Conservation (phyloP, 2,329 filamentous ascomycete species). For the Zymoseptoria ardabiliae region DNA sequence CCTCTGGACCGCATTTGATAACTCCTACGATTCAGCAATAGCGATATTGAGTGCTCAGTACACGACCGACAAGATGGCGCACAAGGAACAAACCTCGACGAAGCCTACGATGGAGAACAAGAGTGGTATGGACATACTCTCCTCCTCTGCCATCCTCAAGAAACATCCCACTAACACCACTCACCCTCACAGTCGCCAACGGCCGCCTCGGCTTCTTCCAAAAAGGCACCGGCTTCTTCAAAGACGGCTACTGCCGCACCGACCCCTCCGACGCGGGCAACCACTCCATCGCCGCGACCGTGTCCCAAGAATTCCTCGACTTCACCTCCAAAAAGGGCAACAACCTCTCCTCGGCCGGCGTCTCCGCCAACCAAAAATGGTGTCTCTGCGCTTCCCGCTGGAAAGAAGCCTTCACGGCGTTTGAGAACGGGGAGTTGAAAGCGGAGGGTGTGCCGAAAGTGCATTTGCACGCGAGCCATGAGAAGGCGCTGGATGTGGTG, state of each 20-base stretch:
- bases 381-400: constrained; percentile 13
- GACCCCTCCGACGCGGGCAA: constrained; percentile 4
- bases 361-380: constrained; percentile 11
- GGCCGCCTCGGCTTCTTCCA: constrained; percentile 9
- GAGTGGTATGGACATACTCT: constrained; percentile 9
- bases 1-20: too few species aligned
- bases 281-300: constrained; percentile 15
- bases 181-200: constrained; percentile 2
- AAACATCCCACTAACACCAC: background rate
- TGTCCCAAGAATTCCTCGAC: constrained; percentile 14
- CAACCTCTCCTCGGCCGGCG: constrained; percentile 7
- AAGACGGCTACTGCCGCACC: constrained; percentile 13
- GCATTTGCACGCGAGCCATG: constrained; percentile 9
- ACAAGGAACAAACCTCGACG: constrained; percentile 15
- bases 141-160: background rate
- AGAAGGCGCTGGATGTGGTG: constrained; percentile 14
- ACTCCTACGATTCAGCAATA: background rate
- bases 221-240: constrained; percentile 10
- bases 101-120: constrained; percentile 20
- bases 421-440: constrained; percentile 4
- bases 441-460: constrained; percentile 14
- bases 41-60: background rate
- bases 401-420: constrained; percentile 8
- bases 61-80: constrained; percentile 5
- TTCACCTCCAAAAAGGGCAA: constrained; percentile 11